Base-by-base conservation (phyloP, 2,329 filamentous ascomycete species). In the Diaporthe nobilis region DNA sequence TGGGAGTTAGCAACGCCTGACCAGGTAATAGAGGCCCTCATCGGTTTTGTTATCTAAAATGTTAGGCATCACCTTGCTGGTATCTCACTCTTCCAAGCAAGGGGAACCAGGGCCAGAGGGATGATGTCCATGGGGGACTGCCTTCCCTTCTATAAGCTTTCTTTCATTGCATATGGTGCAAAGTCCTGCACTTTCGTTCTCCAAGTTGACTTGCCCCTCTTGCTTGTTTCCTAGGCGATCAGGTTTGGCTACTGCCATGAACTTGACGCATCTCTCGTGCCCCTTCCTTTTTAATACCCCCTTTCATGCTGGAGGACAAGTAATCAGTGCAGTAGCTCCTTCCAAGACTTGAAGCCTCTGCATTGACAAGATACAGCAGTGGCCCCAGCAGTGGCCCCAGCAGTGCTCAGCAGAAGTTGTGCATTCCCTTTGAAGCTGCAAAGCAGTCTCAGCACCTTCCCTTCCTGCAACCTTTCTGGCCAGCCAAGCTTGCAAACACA, bases 381-480 rank as follows among this genome's bases (percentile, higher is more conserved):
- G 20, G 28, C 49, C 44, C 17, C 25, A 55, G 53, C 4, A 73
- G 47, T n/a, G 20, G 28, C 49, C 44, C 17, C 44, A 31, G 20
- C 39, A 53, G 28, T 17, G 39, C 5, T 4, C 37, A 9, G 25
- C 25, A 37, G 61, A 31, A 65, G 10, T 10, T 65, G 8, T 10
- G 20, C 51, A 34, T 20, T 20, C 31, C 20, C 47, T 44, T 73
- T 13, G 6, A 20, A 57, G 31, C 34, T 44, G 49, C 7, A 12
- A 57, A 17, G 47, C 51, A n/a, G 34, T 15, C 10, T 8, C 39
- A 34, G 8, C 15, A 22, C 12, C 15, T 42, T 28, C 49, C 44
- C 47, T 15, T 63, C 47, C 25, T 57, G 55, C 58, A 55, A 57
- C 57, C 58, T 73, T 73, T 44, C 58, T 31, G 31, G 5, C 13